phyloP scores from a whole-genome alignment of 192 early-diverging fungal genomes.

The Mortierella claussenii region DNA sequence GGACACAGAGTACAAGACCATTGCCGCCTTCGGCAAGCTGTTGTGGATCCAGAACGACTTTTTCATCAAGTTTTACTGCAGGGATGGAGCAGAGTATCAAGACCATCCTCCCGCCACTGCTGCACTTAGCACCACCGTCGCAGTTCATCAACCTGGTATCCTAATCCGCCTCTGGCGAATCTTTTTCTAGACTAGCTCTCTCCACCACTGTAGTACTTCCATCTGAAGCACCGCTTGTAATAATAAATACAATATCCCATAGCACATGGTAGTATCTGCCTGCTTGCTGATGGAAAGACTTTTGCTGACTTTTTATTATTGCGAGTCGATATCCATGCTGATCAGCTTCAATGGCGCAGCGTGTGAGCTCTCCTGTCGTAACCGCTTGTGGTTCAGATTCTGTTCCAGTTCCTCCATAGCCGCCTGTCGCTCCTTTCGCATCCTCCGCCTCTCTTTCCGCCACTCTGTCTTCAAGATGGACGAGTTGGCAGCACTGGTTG shows the following conservation, averaged over 20 bases:
- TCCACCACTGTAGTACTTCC: no score
- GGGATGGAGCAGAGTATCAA: constrained; percentile 57
- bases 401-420: constrained; percentile 34
- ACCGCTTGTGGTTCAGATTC: constrained; percentile 26
- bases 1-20: constrained; percentile 62
- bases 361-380: constrained; percentile 26
- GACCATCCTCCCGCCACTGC: constrained; percentile 10
- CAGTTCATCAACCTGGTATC: constrained; percentile 27
- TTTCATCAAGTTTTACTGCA: constrained; percentile 80
- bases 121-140: constrained; percentile 42
- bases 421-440: constrained; percentile 24
- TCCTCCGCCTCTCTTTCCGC: constrained; percentile 35
- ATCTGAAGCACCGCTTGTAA: no score
- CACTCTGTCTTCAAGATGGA: constrained; percentile 20
- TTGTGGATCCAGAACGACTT: constrained; percentile 90
- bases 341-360: constrained; percentile 18
- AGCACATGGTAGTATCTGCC: no score
- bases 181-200: constrained; percentile 45
- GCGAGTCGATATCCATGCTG: constrained; percentile 42
- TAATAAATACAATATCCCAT: no score
- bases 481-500: no score
- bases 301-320: no score
- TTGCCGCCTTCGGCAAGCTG: constrained; percentile 82
- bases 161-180: constrained; percentile 29
- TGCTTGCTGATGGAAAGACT: no score